phyloP scores from a whole-genome alignment of 257 asterid species.

The Solanum commersonii region DNA sequence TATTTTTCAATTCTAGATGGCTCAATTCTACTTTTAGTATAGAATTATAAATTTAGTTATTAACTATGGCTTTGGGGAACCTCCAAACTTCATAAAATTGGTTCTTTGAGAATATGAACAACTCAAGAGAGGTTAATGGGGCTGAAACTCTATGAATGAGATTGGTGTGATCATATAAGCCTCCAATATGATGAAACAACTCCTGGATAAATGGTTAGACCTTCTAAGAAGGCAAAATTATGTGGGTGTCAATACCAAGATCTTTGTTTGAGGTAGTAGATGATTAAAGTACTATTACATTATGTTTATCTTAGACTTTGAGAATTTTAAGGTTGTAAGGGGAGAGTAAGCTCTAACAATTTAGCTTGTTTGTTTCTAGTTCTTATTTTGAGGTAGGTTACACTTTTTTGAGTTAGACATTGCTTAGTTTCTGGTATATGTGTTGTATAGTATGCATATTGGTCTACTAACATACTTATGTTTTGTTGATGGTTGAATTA shows the following conservation, averaged over 20 bases:
- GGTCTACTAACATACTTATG: background rate
- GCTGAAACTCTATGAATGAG: background rate
- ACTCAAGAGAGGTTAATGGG: background rate
- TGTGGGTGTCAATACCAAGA: background rate
- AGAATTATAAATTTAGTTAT: background rate
- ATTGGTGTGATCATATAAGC: background rate
- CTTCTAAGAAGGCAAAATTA: no score
- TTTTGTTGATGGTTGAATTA: background rate
- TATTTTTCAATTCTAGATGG: background rate
- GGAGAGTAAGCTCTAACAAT: background rate
- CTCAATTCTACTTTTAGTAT: no score
- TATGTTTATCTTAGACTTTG: background rate
- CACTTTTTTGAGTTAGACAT: background rate
- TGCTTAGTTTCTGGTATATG: background rate
- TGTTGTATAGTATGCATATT: background rate
- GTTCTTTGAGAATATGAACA: background rate
- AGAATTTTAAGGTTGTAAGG: background rate
- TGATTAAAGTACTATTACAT: background rate
- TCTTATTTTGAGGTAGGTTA: background rate
- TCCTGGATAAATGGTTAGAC: background rate
- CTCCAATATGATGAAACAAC: background rate
- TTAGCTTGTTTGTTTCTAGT: background rate
- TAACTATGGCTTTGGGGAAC: background rate
- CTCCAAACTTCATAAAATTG: background rate
- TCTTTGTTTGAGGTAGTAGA: background rate